Evolutionary conservation across 768 basidiomycete species (phyloP).

Genomic region (Suillus subaureus): DNA sequence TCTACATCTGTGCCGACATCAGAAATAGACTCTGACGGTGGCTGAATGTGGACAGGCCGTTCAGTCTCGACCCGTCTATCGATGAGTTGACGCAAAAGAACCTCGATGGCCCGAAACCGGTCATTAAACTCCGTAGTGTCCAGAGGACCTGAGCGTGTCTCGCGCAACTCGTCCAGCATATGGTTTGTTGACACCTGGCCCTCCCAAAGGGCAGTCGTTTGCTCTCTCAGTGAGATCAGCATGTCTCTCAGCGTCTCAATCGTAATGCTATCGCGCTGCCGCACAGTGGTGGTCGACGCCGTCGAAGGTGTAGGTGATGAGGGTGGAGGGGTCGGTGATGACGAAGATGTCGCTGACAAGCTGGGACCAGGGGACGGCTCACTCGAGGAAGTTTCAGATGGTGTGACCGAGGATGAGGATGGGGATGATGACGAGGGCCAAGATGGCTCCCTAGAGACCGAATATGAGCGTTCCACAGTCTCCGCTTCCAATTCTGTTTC

Average conservation of each 20-base stretch:
- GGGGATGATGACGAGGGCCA: constrained; percentile 43
- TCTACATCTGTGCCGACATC: constrained; percentile 32
- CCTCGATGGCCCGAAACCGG: constrained; percentile 30
- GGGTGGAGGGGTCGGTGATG: constrained; percentile 39
- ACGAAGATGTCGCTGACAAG: constrained; percentile 42
- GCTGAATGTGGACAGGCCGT: constrained; percentile 15
- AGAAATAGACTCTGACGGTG: constrained; percentile 29
- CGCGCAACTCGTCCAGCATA: constrained; percentile 65
- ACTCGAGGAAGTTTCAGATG: constrained; percentile 35
- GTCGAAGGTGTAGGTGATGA: constrained; percentile 40
- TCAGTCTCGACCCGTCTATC: constrained; percentile 11
- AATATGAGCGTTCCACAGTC: constrained; percentile 14
- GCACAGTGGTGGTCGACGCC: constrained; percentile 39
- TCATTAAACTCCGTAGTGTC: constrained; percentile 43
- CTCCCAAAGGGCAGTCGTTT: constrained; percentile 60
- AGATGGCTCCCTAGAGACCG: constrained; percentile 16
- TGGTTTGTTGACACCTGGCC: constrained; percentile 63
- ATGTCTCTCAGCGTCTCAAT: constrained; percentile 53
- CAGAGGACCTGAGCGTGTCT: constrained; percentile 40
- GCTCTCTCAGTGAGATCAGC: constrained; percentile 58
- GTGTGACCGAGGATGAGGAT: constrained; percentile 28
- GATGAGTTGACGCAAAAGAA: constrained; percentile 20
- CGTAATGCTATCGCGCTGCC: constrained; percentile 35
- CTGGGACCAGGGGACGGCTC: constrained; percentile 38
- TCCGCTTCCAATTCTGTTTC: constrained; percentile 36